Conservation (phyloP, 164 flowering plant genomes). For the Nymphaea thermarum region DNA sequence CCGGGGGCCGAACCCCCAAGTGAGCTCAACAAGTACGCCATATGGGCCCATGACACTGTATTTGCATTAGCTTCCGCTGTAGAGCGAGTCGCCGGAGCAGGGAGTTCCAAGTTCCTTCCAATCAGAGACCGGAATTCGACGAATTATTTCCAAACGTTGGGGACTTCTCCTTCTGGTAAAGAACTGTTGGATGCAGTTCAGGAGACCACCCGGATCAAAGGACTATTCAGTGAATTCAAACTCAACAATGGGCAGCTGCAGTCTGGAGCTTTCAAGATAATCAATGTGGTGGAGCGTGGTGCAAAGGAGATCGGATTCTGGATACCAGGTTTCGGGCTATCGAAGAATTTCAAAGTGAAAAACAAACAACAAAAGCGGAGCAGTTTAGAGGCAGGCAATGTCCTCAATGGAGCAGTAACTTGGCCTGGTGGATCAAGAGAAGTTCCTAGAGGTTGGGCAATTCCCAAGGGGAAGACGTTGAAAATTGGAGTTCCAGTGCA, state of each 20-base stretch:
- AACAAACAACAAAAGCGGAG: background rate
- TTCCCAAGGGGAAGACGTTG: slow-evolving; percentile 30
- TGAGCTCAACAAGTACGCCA: background rate
- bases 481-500: slow-evolving; percentile 30
- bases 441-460: slow-evolving; percentile 30
- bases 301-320: slow-evolving; percentile 10
- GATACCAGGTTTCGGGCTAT: slow-evolving; percentile 13
- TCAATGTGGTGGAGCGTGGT: slow-evolving; percentile 24
- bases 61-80: slow-evolving; percentile 34
- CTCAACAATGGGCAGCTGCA: slow-evolving; percentile 29
- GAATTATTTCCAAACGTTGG: slow-evolving; percentile 10
- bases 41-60: slow-evolving; percentile 29
- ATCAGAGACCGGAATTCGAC: slow-evolving; percentile 6
- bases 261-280: slow-evolving; percentile 17
- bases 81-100: slow-evolving; percentile 10
- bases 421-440: slow-evolving; percentile 39
- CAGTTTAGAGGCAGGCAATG: background rate
- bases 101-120: background rate
- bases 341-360: slow-evolving; percentile 9
- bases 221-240: slow-evolving; percentile 25
- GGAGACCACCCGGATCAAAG: slow-evolving; percentile 10
- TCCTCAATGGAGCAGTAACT: slow-evolving; percentile 10
- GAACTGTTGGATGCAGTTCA: slow-evolving; percentile 13
- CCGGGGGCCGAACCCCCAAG: background rate
- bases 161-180: slow-evolving; percentile 22